Percentiles rank a stretch among this genome's conserved stretches.
Conservation (phyloP, 2,329 filamentous ascomycete genomes). For the Neofusicoccum cordaticola region DNA sequence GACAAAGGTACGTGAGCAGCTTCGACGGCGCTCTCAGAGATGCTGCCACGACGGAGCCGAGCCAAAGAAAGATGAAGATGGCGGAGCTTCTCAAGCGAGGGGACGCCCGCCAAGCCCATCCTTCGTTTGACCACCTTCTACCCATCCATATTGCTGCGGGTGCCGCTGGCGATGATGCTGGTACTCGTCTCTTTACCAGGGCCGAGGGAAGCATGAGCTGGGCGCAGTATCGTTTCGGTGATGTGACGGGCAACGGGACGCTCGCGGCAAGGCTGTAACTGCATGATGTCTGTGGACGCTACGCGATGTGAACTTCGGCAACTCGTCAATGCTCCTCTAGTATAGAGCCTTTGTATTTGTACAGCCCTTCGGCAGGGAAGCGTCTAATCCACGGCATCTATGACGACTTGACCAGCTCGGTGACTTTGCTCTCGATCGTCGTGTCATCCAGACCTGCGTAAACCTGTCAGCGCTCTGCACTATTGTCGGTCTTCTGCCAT, state of each 20-base stretch:
- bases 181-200: constrained; percentile 47
- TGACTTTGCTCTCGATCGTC: constrained; percentile 67
- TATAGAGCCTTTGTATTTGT: constrained; percentile 4
- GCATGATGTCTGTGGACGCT: background rate
- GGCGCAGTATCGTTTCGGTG: constrained; percentile 55
- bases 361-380: background rate
- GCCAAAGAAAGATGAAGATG: constrained; percentile 33
- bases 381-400: constrained; percentile 8
- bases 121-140: constrained; percentile 61
- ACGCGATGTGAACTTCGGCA: background rate
- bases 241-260: constrained; percentile 18
- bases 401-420: constrained; percentile 55
- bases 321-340: background rate
- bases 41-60: constrained; percentile 26
- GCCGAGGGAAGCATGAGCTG: constrained; percentile 53
- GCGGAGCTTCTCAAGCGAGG: constrained; percentile 31
- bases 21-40: constrained; percentile 26
- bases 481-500: background rate
- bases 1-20: constrained; percentile 27
- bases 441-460: constrained; percentile 62
- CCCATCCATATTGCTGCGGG: constrained; percentile 58
- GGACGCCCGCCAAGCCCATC: constrained; percentile 62
- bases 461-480: constrained; percentile 18
- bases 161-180: constrained; percentile 50
- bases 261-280: background rate